Conservation (phyloP, 306 rosid species). For the Betula pendula region DNA sequence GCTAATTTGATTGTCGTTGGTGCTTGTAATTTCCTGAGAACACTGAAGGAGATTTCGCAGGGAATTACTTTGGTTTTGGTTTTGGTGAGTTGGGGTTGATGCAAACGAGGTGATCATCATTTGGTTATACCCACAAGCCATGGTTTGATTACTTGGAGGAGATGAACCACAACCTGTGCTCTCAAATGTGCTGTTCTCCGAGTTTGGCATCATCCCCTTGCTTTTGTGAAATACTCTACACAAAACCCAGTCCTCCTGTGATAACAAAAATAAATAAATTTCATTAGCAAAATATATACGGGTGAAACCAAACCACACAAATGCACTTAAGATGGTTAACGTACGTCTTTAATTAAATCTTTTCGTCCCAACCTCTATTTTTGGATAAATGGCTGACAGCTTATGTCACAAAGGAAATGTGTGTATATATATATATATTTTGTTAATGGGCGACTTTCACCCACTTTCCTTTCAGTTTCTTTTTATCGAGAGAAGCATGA, state of each 20-base stretch:
- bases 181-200: conserved; percentile 46
- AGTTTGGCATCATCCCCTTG: conserved; percentile 24
- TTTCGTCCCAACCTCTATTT: neutral
- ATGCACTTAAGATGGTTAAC: too few species aligned
- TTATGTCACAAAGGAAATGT: conserved; percentile 4
- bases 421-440: too few species aligned
- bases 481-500: neutral
- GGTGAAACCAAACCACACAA: conserved; percentile 21
- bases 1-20: conserved; percentile 36
- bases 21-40: conserved; percentile 44
- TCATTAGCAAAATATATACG: conserved; percentile 26
- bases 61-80: conserved; percentile 36
- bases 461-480: conserved; percentile 2
- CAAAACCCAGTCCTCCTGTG: conserved; percentile 97
- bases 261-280: conserved; percentile 24
- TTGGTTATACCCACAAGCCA: conserved; percentile 52
- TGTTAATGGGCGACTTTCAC: conserved; percentile 4
- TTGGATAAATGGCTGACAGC: neutral
- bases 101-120: conserved; percentile 40
- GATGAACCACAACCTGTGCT: conserved; percentile 34
- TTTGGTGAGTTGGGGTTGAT: conserved; percentile 35
- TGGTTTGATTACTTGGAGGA: conserved; percentile 41
- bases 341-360: too few species aligned
- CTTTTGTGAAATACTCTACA: conserved; percentile 89
- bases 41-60: conserved; percentile 58